A percentile compares a stretch with the other conserved stretches of the same genome.
phyloP scores from a whole-genome alignment of 345 rosid genomes.

The Brassica cretica region DNA sequence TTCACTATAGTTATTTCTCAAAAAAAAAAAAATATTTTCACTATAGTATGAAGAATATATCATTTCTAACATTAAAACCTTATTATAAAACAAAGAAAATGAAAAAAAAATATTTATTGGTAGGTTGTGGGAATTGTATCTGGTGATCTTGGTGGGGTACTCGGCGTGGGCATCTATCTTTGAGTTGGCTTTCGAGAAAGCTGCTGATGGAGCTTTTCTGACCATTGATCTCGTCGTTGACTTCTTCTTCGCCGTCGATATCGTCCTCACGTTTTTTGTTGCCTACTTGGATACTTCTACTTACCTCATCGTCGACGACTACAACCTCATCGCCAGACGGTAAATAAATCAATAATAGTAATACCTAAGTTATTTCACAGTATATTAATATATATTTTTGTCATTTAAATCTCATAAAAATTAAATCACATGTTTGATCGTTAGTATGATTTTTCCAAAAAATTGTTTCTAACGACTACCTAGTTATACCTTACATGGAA shows the following conservation, averaged over 20 bases:
- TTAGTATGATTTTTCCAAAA: too few relatives aligned
- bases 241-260: conserved; percentile 74
- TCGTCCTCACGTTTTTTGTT: conserved; percentile 80
- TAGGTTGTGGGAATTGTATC: conserved; percentile 79
- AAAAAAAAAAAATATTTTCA: not conserved
- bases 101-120: conserved; percentile 13
- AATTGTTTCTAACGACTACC: too few relatives aligned
- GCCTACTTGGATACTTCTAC: conserved; percentile 77
- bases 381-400: not conserved
- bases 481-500: too few relatives aligned
- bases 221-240: conserved; percentile 70
- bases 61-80: not conserved
- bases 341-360: not conserved
- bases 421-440: too few relatives aligned
- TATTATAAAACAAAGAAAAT: not conserved
- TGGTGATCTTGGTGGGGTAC: conserved; percentile 71
- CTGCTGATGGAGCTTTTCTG: conserved; percentile 52
- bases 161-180: conserved; percentile 90
- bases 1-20: too few relatives aligned
- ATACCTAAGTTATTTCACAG: not conserved
- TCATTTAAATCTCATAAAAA: too few relatives aligned
- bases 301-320: conserved; percentile 84
- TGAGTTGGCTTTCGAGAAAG: conserved; percentile 70
- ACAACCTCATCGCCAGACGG: conserved; percentile 67
- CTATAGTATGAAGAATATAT: too few relatives aligned